phyloP scores from a whole-genome alignment of 192 early-diverging fungal species.

The Lobosporangium transversale region DNA sequence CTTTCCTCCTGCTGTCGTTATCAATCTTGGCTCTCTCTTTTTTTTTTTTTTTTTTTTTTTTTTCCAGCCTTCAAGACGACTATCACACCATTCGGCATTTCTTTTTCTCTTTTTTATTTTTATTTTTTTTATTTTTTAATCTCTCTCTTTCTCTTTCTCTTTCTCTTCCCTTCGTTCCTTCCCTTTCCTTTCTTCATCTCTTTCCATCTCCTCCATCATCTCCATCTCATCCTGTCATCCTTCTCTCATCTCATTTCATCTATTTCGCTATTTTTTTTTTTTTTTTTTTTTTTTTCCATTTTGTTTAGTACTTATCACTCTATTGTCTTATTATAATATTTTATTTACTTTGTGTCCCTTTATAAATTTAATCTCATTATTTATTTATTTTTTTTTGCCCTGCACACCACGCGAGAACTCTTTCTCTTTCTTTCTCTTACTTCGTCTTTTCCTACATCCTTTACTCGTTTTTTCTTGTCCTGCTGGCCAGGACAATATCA shows the following conservation, averaged over 20 bases:
- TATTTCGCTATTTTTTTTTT: neutral
- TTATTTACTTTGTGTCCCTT: no score
- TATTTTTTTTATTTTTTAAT: neutral
- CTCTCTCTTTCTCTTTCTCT: constrained; percentile 1
- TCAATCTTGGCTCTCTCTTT: neutral
- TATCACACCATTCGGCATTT: no score
- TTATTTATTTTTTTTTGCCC: no score
- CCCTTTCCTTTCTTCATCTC: constrained; percentile 3
- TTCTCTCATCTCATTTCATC: neutral
- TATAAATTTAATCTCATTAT: no score
- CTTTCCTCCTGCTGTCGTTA: neutral
- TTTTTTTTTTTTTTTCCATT: constrained; percentile 12
- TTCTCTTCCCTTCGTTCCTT: neutral
- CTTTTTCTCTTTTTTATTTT: neutral
- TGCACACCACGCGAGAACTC: no score
- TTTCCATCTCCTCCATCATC: constrained; percentile 2
- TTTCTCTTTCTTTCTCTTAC: neutral
- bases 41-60: neutral
- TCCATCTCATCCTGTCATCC: neutral
- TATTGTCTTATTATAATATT: no score
- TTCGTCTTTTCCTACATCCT: neutral
- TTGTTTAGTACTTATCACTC: no score
- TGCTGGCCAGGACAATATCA: constrained; percentile 29
- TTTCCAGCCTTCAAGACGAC: neutral
- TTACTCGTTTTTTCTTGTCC: constrained; percentile 16